Evolutionary conservation across 768 basidiomycete species (phyloP), one percentile per base, ranked within the genome.

Genomic region (Mycena maculata): DNA sequence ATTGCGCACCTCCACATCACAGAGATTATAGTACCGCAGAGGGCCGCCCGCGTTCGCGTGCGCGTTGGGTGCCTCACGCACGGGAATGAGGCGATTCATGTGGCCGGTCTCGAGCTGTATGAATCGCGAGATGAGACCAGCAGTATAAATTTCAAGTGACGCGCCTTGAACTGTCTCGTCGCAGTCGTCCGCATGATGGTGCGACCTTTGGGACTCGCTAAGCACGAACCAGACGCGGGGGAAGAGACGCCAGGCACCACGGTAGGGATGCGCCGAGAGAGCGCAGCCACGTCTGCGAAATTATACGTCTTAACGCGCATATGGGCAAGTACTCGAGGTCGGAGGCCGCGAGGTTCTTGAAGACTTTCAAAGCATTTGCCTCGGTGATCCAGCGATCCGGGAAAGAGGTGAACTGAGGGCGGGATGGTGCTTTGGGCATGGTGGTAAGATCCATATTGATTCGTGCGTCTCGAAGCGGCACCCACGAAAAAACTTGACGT

Each of bases 41-140:
- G 52, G 30, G 3, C 41, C 38, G 11, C 10, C 47, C 28, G 44
- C 42, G 12, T 33, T 36, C 13, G 18, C 2, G 41, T 64, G 33
- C 4, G 33, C 31, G 54, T 64, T 64, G 30, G 44, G 45, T n/a
- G 11, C 2, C 33, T 22, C 45, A 12, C n/a, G 28, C n/a, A 57
- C 63, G 9, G 63, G 63, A 7, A 16, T 18, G 36, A 67, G 54
- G 16, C 60, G 59, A 30, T 67, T 47, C 44, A 67, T 25, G 27
- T 67, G 65, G 22, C 36, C 31, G 1, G 65, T 2, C 20, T 31
- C 13, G 23, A 62, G 44, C 59, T 62, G 30, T 45, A 44, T 13
- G 4, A 33, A 13, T 31, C 12, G n/a, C 6, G 3, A 31, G 31
- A 22, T 30, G 20, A 36, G 4, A 9, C 7, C 27, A 30, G 41